Evolutionary conservation across 2,329 filamentous ascomycete species (phyloP), one percentile per base, ranked within the genome.

Genomic region (Fusarium solani-melongenae): DNA sequence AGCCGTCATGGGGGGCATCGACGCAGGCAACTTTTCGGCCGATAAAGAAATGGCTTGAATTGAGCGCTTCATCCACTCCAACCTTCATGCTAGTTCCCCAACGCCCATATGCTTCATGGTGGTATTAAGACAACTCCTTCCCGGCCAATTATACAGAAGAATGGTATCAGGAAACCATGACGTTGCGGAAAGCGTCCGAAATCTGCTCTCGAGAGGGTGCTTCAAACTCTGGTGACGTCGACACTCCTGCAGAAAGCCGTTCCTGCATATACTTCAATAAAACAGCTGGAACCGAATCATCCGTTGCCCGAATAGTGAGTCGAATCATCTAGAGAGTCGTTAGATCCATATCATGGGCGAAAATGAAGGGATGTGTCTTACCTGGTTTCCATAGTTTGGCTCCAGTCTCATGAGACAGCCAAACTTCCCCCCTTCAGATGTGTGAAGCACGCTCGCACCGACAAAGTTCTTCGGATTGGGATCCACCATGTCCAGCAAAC

Each of bases 401-500:
- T 99, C 96, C 84, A 99, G 84, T 80, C 96, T 90, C 87, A 99
- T 85, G 80, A 99, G 85, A 85, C 96, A 98, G 34, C 96, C 96
- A 84, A 95, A 97, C 86, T 98, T 98, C 70, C 96, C 95, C 12
- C 91, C 92, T 75, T 93, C 91, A 62, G 88, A 92, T 60, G 92
- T 97, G 86, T 94, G 96, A 83, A 93, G 84, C 78, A 95, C 96
- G 82, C 93, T 95, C 1, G 94, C 94, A 17, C 96, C 96, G 15
- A 99, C 96, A 78, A 98, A 91, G 78, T 99, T 99, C 87, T 94
- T 97, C 46, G 89, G 86, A 81, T 98, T 99, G 6, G 95, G 95
- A 83, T 99, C 96, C 22, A 99, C 95, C 22, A 91, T 91, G 59
- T 93, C 90, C 62, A 99, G 83, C 17, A 98, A 85, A 8, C 94